A percentile compares a stretch with the other conserved stretches of the same genome.
These are phyloP conservation scores for Avena insularis DNA, from an alignment of 176 grass and related monocot genomes.

Conservation along the genomic window DNA sequence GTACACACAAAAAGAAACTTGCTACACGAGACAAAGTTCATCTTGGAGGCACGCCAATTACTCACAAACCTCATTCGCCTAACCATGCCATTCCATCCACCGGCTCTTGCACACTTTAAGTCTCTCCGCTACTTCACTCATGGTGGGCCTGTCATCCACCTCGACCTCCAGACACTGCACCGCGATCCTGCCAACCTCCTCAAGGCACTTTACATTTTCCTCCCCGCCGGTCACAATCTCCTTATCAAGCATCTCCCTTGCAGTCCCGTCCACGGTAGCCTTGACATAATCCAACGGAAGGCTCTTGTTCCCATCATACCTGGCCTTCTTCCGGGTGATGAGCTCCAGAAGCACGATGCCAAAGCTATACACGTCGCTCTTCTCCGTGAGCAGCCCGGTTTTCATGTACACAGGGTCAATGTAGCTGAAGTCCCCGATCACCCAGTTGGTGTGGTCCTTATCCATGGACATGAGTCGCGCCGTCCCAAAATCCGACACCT, in stretches of 20 bases:
- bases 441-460: neutral
- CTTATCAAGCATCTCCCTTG: neutral
- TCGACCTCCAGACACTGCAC: neutral
- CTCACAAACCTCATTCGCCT: neutral
- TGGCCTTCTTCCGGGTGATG: neutral
- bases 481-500: neutral
- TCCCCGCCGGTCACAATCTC: neutral
- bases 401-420: no score
- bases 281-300: neutral
- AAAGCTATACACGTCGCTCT: conserved; percentile 7
- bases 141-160: neutral
- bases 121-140: neutral
- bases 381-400: no score
- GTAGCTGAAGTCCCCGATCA: neutral
- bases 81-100: neutral
- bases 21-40: no score
- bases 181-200: neutral
- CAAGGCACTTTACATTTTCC: neutral
- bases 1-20: no score
- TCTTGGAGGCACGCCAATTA: no score
- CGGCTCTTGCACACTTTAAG: neutral
- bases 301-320: neutral
- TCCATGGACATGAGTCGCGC: neutral
- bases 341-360: conserved; percentile 26
- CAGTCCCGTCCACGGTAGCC: neutral